These are phyloP conservation scores for Desmodesmus armatus DNA, from an alignment of 139 green algal species.

Conservation along the genomic window DNA sequence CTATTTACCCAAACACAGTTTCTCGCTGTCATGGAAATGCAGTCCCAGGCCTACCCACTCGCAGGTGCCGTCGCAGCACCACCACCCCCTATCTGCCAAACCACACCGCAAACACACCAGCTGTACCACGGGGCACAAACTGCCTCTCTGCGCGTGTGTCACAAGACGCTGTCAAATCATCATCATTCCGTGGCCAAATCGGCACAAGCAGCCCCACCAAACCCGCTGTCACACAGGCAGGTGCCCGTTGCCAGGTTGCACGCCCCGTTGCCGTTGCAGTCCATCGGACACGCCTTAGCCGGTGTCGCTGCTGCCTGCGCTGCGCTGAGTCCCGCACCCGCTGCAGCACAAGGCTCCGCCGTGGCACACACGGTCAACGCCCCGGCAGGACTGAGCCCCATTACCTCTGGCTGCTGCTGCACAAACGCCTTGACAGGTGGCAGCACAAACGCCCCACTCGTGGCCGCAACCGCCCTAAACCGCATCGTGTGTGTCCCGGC, in stretches of 20 bases:
- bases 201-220: conserved; percentile 14
- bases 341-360: conserved; percentile 5
- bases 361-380: conserved; percentile 51
- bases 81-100: no score
- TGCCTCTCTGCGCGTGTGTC: no score
- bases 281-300: conserved; percentile 52
- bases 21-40: no score
- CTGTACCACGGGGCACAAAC: no score
- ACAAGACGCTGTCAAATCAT: no score
- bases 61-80: no score
- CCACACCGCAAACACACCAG: no score
- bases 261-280: conserved; percentile 59
- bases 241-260: conserved; percentile 55
- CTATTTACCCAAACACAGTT: no score
- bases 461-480: conserved; percentile 69
- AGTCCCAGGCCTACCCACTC: no score
- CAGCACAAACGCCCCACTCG: conserved; percentile 61
- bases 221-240: conserved; percentile 58
- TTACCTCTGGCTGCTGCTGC: conserved; percentile 72
- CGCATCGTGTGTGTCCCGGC: conserved; percentile 59
- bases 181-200: no score
- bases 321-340: neutral
- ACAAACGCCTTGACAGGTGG: conserved; percentile 68
- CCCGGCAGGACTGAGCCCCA: conserved; percentile 49
- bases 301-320: neutral